Conservation (phyloP, 768 basidiomycete species). For the Auricularia cornea region DNA sequence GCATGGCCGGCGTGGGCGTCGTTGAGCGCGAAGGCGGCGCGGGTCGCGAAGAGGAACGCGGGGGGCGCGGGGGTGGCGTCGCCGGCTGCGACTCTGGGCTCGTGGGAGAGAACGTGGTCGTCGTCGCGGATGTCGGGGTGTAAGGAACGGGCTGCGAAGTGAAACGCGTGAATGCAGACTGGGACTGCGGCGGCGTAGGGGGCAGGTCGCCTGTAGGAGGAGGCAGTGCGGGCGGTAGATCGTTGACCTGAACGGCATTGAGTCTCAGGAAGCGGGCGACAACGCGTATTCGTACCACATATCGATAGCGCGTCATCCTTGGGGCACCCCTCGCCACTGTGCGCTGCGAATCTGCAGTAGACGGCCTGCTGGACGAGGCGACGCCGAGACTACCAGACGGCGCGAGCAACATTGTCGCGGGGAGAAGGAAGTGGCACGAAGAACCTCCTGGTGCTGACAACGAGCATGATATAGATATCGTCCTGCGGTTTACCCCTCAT, state of each 20-base stretch:
- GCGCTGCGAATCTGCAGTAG: neutral
- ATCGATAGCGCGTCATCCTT: neutral
- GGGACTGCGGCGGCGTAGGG: neutral
- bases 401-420: too few relatives aligned
- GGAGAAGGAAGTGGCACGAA: too few relatives aligned
- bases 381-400: too few relatives aligned
- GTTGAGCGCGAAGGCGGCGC: neutral
- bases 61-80: neutral
- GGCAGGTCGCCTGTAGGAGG: neutral
- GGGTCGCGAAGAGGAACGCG: neutral
- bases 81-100: neutral
- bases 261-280: neutral
- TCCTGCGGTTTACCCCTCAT: too few relatives aligned
- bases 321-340: neutral
- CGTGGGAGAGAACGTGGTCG: too few relatives aligned
- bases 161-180: neutral
- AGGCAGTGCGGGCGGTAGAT: neutral
- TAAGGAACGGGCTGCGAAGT: neutral
- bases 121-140: too few relatives aligned
- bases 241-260: neutral
- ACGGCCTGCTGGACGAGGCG: neutral
- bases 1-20: neutral
- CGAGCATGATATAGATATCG: too few relatives aligned
- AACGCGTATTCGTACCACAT: neutral
- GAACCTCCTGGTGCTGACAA: too few relatives aligned